These are phyloP conservation scores for Astrothelium subdiscretum DNA, from an alignment of 495 filamentous ascomycete genomes.

Conservation along the genomic window DNA sequence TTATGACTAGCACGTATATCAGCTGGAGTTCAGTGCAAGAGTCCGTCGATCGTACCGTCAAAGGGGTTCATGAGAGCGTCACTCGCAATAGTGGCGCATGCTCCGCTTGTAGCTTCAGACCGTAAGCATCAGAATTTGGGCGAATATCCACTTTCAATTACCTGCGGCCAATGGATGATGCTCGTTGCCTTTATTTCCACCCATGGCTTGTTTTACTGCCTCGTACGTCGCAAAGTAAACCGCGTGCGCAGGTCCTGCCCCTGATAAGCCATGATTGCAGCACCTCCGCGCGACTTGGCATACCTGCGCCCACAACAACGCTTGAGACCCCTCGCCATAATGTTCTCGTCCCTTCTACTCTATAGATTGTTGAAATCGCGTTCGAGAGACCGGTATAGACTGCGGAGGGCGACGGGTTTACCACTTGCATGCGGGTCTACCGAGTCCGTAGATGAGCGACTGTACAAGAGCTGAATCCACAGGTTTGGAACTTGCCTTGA, in stretches of 20 bases:
- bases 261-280: conserved; percentile 20
- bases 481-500: conserved; percentile 60
- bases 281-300: conserved; percentile 21
- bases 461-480: conserved; percentile 12
- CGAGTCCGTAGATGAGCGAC: conserved; percentile 14
- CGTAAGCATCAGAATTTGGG: conserved; percentile 10
- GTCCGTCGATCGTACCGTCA: conserved; percentile 56
- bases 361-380: conserved; percentile 80
- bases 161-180: conserved; percentile 92
- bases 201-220: conserved; percentile 87
- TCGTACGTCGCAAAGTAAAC: conserved; percentile 99
- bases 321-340: conserved; percentile 96
- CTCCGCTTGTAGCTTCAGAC: conserved; percentile 69
- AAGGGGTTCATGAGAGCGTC: conserved; percentile 99
- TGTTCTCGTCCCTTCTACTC: conserved; percentile 76
- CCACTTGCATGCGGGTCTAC: conserved; percentile 94
- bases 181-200: conserved; percentile 67
- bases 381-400: conserved; percentile 88
- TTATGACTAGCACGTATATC: conserved; percentile 60
- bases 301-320: conserved; percentile 90
- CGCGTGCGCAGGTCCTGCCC: conserved; percentile 84
- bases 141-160: conserved; percentile 30
- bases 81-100: conserved; percentile 87
- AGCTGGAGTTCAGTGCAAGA: conserved; percentile 7
- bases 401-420: conserved; percentile 74